These are phyloP conservation scores for Staphylotrichum tortipilum DNA, from an alignment of 495 filamentous ascomycete species.

Conservation along the genomic window DNA sequence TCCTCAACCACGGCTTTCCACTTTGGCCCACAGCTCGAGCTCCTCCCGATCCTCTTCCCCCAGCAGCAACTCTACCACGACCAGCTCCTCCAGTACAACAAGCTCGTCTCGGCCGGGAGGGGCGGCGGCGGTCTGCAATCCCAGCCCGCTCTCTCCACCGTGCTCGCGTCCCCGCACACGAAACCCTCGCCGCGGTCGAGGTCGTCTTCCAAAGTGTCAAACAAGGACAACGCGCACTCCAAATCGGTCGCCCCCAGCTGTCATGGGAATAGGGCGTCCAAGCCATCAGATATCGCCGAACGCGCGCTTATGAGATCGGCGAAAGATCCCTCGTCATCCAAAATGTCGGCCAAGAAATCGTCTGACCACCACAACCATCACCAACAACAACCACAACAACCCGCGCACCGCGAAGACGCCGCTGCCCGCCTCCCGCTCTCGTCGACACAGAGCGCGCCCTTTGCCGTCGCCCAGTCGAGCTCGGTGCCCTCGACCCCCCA, in stretches of 20 bases:
- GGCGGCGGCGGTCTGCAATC: slow-evolving; percentile 39
- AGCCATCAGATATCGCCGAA: slow-evolving; percentile 43
- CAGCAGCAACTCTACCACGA: slow-evolving; percentile 47
- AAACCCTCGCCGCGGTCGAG: slow-evolving; percentile 41
- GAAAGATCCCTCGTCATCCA: slow-evolving; percentile 39
- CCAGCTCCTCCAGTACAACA: slow-evolving; percentile 47
- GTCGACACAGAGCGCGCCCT: slow-evolving; percentile 18
- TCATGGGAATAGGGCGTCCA: slow-evolving; percentile 51
- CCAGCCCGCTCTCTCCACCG: slow-evolving; percentile 37
- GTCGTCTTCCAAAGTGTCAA: slow-evolving; percentile 45
- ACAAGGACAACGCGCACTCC: slow-evolving; percentile 36
- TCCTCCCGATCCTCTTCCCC: slow-evolving; percentile 40
- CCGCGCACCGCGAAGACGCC: slow-evolving; percentile 23
- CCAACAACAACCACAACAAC: no score
- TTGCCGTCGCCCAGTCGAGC: slow-evolving; percentile 59
- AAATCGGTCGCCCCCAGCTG: slow-evolving; percentile 38
- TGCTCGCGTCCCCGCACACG: slow-evolving; percentile 38
- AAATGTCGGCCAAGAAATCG: slow-evolving; percentile 42
- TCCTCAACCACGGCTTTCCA: slow-evolving; percentile 19
- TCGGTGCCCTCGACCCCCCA: slow-evolving; percentile 93
- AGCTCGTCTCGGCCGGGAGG: slow-evolving; percentile 43
- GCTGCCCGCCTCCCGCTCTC: slow-evolving; percentile 28
- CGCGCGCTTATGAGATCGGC: slow-evolving; percentile 45
- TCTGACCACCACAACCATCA: no score
- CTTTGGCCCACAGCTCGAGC: slow-evolving; percentile 34